Evolutionary conservation across 768 basidiomycete species (phyloP), one percentile per base, ranked within the genome.

Genomic region (Trametes meyenii): DNA sequence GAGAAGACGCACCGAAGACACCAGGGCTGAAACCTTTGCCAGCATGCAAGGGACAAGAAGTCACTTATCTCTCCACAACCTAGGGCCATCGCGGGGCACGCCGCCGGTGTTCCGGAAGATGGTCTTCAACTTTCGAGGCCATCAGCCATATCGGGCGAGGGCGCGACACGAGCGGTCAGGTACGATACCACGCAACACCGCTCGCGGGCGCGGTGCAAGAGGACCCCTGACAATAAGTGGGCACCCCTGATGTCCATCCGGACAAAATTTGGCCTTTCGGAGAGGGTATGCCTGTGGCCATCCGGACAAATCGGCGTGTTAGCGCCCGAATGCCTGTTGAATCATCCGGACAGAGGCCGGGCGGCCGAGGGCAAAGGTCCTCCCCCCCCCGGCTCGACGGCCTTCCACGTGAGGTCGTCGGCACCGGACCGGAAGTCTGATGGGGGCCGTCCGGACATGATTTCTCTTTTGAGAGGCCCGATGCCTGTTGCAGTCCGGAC

Each of bases 81-180:
- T 36, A 39, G 40, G 49, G 26, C 33, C 39, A 58, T 58, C 57
- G 57, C 57, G 57, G 57, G 26, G 48, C 21, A 40, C 40, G 17
- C 29, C 21, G 29, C 57, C 49, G 49, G 33, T 5, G 19, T 35
- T 12, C 57, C 57, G 57, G 33, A 19, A 29, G 5, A 13, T 16
- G 7, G 23, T 49, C 40, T 50, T 24, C 40, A 51, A 21, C 29
- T 58, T 51, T 58, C 57, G 49, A 58, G 57, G 39, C 49, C 57
- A 58, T 58, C 57, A 43, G 57, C 57, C 57, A 14, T 19, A 58
- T 50, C 48, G 49, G 57, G 57, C 7, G 16, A 33, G n/a, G 42
- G 46, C n/a, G 40, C 49, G 49, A 24, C 46, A n/a, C 12, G 26
- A 17, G 48, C 46, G 48, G 12, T 23, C 57, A 58, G 57, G 57